These are phyloP conservation scores for Ceratobasidium sp. DNA, from an alignment of 1,284 basidiomycete species.

Conservation along the genomic window DNA sequence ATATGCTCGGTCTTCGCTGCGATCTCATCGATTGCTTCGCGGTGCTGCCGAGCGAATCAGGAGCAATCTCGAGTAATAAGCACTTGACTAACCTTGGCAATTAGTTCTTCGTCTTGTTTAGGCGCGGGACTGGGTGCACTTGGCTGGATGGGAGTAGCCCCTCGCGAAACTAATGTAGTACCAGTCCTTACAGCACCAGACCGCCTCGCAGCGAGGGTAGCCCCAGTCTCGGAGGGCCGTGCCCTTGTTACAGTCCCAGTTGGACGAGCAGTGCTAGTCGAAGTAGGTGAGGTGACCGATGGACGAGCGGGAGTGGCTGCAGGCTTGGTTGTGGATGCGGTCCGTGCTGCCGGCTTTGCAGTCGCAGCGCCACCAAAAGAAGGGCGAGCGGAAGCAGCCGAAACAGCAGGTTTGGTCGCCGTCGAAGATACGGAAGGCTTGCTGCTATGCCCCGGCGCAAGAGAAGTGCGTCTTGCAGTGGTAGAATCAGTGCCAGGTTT, in stretches of 20 bases:
- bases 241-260: neutral
- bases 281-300: conserved; percentile 26
- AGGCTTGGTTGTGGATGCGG: conserved; percentile 10
- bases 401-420: conserved; percentile 8
- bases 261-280: conserved; percentile 20
- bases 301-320: conserved; percentile 1
- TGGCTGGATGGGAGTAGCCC: conserved; percentile 9
- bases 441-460: conserved; percentile 28
- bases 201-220: conserved; percentile 2
- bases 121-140: conserved; percentile 30
- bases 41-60: conserved; percentile 58
- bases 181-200: neutral
- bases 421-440: conserved; percentile 38
- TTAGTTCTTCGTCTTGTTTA: conserved; percentile 35
- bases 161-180: neutral
- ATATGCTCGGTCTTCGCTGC: conserved; percentile 57
- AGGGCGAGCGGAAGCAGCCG: conserved; percentile 15
- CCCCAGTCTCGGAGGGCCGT: conserved; percentile 3
- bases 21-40: conserved; percentile 56
- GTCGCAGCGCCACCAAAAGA: conserved; percentile 28
- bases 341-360: conserved; percentile 24
- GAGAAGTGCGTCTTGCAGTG: conserved; percentile 17
- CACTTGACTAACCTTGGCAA: conserved; percentile 24
- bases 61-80: neutral
- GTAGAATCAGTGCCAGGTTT: conserved; percentile 10